Evolutionary conservation across 306 rosid species (phyloP), one percentile per base, ranked within the genome.

Genomic region (Canavalia gladiata): DNA sequence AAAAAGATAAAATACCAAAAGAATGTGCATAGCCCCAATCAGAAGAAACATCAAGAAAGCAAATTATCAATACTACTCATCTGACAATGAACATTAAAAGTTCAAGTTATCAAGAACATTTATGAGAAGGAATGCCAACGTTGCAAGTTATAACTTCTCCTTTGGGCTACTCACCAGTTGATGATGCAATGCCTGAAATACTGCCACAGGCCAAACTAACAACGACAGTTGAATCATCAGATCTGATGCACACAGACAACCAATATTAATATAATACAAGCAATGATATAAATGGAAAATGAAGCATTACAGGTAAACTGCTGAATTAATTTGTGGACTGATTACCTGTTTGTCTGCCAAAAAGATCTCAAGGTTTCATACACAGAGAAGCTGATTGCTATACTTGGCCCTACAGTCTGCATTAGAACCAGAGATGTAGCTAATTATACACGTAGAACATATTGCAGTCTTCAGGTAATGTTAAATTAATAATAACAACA

Each of bases 321-420:
- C 41, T 8, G 31, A 74, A 56, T 68, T 55, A 76, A 70, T 73
- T n/a, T 68, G 64, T 60, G 66, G 80, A 73, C 42, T 59, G 34
- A 73, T 63, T 83, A 96, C 99, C 99, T 92, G 30, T 82, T 79
- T 33, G 87, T 83, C 77, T 90, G 89, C 99, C 99, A 96, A 83
- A 76, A 85, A 58, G 97, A 87, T 88, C 98, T 92, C 84, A 96
- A 84, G 50, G 85, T 85, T 84, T 96, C 99, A 49, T 96, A 96
- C 33, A 86, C 98, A n/a, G 98, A 84, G 84, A 96, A 96, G 88
- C 98, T 94, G 82, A 96, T 94, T 9, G 99, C 98, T 77, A 96
- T 90, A 79, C 82, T 96, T 70, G 99, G 99, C 59, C 97, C 99
- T 6, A 96, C 99, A 71, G 97, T 94, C 99, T 96, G 91, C 79